A percentile compares a stretch with the other conserved stretches of the same genome.
phyloP scores from a whole-genome alignment of 1,139 yeast genomes.

The Yamadazyma diospyri region DNA sequence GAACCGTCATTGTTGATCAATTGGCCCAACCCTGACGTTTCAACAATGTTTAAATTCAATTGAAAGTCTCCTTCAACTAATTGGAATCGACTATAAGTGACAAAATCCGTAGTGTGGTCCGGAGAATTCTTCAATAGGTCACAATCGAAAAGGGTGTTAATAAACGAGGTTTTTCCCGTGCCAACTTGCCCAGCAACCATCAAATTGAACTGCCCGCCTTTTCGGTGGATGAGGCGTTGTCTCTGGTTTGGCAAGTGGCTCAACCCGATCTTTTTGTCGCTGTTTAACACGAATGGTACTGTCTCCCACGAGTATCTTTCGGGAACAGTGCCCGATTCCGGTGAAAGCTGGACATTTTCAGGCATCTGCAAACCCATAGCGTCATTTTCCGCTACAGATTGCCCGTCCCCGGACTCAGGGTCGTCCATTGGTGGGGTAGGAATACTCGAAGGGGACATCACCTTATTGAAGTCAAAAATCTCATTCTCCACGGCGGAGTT shows the following conservation, averaged over 20 bases:
- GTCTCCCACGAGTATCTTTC: too few species aligned
- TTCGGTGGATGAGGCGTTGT: conserved; percentile 16
- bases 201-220: conserved; percentile 47
- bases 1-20: conserved; percentile 42
- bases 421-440: too few species aligned
- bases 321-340: too few species aligned
- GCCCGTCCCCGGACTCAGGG: too few species aligned
- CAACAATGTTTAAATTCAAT: conserved; percentile 45
- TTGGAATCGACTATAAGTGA: conserved; percentile 34
- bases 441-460: too few species aligned
- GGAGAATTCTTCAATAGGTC: conserved; percentile 19
- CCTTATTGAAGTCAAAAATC: too few species aligned
- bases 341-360: background rate
- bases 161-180: conserved; percentile 78
- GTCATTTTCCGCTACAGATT: too few species aligned
- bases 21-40: conserved; percentile 35
- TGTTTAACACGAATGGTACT: background rate
- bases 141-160: conserved; percentile 48
- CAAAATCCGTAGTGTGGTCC: conserved; percentile 16
- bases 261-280: conserved; percentile 20
- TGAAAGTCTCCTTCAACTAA: conserved; percentile 51
- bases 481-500: too few species aligned
- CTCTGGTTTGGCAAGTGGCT: conserved; percentile 26
- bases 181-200: conserved; percentile 79
- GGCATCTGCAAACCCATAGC: too few species aligned